Conservation (phyloP, 176 grass and related monocot species). For the Raddia distichophylla region DNA sequence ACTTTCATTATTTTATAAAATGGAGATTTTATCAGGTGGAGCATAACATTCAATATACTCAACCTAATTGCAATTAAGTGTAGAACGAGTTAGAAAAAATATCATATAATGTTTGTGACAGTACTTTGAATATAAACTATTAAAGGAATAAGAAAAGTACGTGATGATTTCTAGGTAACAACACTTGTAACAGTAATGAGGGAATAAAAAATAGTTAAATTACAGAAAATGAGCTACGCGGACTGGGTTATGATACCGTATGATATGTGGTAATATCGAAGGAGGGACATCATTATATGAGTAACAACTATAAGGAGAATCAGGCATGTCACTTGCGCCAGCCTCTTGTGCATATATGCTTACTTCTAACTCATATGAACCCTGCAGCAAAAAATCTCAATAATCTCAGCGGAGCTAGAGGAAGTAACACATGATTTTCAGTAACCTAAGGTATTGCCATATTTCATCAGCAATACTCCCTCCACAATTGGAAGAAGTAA, state of each 20-base stretch:
- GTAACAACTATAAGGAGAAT: constrained; percentile 69
- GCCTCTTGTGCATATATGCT: constrained; percentile 65
- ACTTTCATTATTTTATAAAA: background rate
- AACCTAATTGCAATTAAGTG: constrained; percentile 9
- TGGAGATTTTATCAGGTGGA: background rate
- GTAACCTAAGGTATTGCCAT: background rate
- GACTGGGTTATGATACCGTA: constrained; percentile 56
- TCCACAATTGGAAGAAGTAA: background rate
- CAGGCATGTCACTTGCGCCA: constrained; percentile 52
- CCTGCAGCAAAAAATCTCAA: constrained; percentile 55
- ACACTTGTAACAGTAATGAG: constrained; percentile 33
- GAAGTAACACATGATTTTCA: constrained; percentile 22
- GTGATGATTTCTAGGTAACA: constrained; percentile 28
- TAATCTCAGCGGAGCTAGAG: constrained; percentile 31
- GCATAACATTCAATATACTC: constrained; percentile 1
- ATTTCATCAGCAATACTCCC: background rate
- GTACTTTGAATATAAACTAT: background rate
- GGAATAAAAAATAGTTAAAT: constrained; percentile 17
- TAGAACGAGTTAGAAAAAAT: background rate
- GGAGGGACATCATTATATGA: constrained; percentile 62
- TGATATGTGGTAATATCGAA: constrained; percentile 58
- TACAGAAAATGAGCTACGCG: constrained; percentile 33
- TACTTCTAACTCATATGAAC: constrained; percentile 66
- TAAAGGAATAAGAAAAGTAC: constrained; percentile 2
- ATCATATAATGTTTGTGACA: background rate